phyloP scores from a whole-genome alignment of 495 filamentous ascomycete genomes.

The Podospora comata region DNA sequence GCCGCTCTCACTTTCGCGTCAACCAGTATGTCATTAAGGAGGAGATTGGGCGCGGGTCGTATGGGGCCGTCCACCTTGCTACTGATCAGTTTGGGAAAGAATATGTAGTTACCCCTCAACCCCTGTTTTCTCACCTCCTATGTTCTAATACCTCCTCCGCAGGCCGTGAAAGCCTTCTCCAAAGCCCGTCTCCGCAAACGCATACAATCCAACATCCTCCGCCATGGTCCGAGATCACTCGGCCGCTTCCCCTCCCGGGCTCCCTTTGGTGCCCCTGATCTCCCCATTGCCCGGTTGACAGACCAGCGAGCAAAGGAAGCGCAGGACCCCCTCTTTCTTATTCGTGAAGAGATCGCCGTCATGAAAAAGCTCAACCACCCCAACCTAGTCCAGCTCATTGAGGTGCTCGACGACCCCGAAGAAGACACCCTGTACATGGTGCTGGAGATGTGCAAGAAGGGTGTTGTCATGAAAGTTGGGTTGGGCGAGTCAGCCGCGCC shows the following conservation, averaged over 20 bases:
- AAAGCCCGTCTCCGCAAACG: conserved; percentile 90
- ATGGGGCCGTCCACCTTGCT: conserved; percentile 89
- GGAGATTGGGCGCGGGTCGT: conserved; percentile 93
- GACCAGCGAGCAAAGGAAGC: conserved; percentile 51
- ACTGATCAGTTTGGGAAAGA: conserved; percentile 87
- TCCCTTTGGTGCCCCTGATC: conserved; percentile 61
- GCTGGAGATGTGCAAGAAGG: conserved; percentile 97
- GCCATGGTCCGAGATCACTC: conserved; percentile 50
- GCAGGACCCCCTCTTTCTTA: conserved; percentile 81
- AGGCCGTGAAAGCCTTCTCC: conserved; percentile 98
- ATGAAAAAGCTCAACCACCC: conserved; percentile 98
- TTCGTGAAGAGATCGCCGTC: conserved; percentile 95
- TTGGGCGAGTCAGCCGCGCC: conserved; percentile 79
- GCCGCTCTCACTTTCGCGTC: conserved; percentile 69
- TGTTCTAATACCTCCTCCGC: conserved; percentile 5
- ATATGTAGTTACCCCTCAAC: conserved; percentile 63
- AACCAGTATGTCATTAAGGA: conserved; percentile 94
- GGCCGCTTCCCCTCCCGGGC: conserved; percentile 29
- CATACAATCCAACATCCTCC: conserved; percentile 85
- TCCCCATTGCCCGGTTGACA: conserved; percentile 53
- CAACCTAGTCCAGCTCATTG: conserved; percentile 87
- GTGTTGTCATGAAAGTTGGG: conserved; percentile 94
- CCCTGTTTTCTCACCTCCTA: not conserved
- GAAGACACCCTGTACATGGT: conserved; percentile 98
- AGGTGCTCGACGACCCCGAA: conserved; percentile 91